These are phyloP conservation scores for Cutaneotrichosporon sp. DNA, from an alignment of 1,284 basidiomycete genomes.

Conservation along the genomic window DNA sequence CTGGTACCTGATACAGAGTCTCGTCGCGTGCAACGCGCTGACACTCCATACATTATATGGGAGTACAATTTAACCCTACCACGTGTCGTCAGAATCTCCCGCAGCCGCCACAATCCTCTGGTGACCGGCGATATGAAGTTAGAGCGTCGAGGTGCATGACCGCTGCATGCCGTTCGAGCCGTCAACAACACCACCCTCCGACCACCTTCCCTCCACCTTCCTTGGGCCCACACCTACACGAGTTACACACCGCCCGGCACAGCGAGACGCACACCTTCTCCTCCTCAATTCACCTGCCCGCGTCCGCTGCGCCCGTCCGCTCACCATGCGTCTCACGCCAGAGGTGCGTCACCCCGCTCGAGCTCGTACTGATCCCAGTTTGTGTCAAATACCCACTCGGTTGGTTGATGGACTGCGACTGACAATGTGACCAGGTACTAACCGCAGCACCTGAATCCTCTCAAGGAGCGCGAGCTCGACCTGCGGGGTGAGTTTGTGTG, in stretches of 20 bases:
- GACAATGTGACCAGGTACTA: slow-evolving; percentile 18
- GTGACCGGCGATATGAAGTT: too few relatives aligned
- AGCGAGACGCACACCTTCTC: neutral
- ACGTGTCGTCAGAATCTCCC: too few relatives aligned
- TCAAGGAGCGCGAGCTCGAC: slow-evolving; percentile 94
- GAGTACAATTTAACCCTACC: too few relatives aligned
- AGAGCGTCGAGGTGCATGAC: too few relatives aligned
- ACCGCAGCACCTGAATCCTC: slow-evolving; percentile 69
- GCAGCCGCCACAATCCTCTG: too few relatives aligned
- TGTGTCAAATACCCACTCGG: slow-evolving; percentile 50
- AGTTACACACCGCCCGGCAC: neutral
- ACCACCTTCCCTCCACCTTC: neutral
- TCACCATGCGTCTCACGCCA: slow-evolving; percentile 53
- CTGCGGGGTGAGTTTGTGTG: slow-evolving; percentile 72
- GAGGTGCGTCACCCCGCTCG: slow-evolving; percentile 48
- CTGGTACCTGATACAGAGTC: neutral
- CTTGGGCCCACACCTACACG: neutral
- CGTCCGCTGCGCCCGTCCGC: neutral
- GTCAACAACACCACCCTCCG: neutral
- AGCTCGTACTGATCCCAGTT: slow-evolving; percentile 33
- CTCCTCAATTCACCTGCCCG: neutral
- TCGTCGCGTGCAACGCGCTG: neutral
- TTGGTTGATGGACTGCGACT: slow-evolving; percentile 29
- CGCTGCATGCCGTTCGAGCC: neutral
- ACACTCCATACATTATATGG: neutral